A percentile compares a stretch with the other conserved stretches of the same genome.
phyloP scores from a whole-genome alignment of 2,329 filamentous ascomycete genomes.

The Aureobasidium sp. region DNA sequence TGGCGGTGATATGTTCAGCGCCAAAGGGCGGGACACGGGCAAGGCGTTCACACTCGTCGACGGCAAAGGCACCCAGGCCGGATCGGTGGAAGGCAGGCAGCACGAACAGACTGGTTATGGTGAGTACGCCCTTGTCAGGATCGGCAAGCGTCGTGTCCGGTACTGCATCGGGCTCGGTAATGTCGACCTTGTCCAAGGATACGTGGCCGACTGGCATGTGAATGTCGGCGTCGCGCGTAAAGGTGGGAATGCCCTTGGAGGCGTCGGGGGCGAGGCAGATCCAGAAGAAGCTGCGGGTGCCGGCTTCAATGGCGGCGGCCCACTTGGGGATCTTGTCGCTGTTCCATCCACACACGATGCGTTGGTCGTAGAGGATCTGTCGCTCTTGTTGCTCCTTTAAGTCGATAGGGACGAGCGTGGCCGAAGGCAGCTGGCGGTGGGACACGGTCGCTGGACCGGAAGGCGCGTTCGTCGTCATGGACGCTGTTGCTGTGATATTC shows the following conservation, averaged over 20 bases:
- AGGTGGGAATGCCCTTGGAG: not conserved
- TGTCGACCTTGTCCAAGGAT: conserved; percentile 18
- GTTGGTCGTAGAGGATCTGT: conserved; percentile 18
- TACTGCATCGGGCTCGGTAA: not conserved
- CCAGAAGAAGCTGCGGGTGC: conserved; percentile 20
- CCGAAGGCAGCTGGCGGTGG: not conserved
- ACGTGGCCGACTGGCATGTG: conserved; percentile 18
- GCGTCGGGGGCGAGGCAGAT: conserved; percentile 15
- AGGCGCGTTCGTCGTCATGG: conserved; percentile 10
- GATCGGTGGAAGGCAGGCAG: conserved; percentile 17
- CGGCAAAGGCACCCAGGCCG: conserved; percentile 18
- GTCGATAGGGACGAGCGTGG: conserved; percentile 18
- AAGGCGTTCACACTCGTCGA: conserved; percentile 18
- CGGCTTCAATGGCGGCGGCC: conserved; percentile 13
- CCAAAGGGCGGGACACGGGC: conserved; percentile 18
- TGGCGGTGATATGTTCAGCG: conserved; percentile 10
- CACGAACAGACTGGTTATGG: conserved; percentile 20
- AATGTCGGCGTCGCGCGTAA: not conserved
- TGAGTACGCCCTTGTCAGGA: conserved; percentile 15
- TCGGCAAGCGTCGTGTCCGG: conserved; percentile 16
- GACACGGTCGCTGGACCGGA: not conserved
- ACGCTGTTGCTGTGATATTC: not conserved
- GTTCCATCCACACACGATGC: conserved; percentile 20
- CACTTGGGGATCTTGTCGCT: conserved; percentile 18
- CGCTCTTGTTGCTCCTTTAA: conserved; percentile 13